A percentile compares a stretch with the other conserved stretches of the same genome.
These are phyloP conservation scores for Lactarius deliciosus DNA, from an alignment of 768 basidiomycete species.

Conservation along the genomic window DNA sequence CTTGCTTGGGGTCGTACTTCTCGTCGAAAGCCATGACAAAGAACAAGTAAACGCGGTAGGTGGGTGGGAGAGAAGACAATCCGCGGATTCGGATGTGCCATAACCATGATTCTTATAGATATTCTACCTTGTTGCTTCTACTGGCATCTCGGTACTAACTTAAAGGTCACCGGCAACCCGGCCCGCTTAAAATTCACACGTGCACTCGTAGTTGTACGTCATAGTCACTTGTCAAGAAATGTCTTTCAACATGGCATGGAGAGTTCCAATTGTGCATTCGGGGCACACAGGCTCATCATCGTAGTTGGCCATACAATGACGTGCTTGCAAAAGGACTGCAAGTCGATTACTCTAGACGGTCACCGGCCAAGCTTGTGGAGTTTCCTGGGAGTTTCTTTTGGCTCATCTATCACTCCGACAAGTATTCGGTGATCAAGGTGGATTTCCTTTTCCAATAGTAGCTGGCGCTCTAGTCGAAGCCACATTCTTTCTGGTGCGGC, in stretches of 20 bases:
- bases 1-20: conserved; percentile 8
- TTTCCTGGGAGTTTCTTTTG: background rate
- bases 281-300: too few species aligned
- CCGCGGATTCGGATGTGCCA: background rate
- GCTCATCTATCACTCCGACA: background rate
- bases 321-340: too few species aligned
- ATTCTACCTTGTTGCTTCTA: background rate
- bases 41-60: background rate
- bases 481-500: background rate
- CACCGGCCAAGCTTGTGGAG: background rate
- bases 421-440: background rate
- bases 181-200: background rate
- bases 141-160: background rate
- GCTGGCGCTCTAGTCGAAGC: background rate
- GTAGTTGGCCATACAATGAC: too few species aligned
- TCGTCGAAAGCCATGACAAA: conserved; percentile 10
- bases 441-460: background rate
- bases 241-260: too few species aligned
- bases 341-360: background rate
- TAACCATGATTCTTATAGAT: background rate
- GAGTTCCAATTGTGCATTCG: background rate
- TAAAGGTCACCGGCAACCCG: background rate
- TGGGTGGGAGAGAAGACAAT: background rate
- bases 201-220: too few species aligned
- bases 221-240: too few species aligned